phyloP scores from a whole-genome alignment of 495 filamentous ascomycete species.

The Amniculicola lignicola region DNA sequence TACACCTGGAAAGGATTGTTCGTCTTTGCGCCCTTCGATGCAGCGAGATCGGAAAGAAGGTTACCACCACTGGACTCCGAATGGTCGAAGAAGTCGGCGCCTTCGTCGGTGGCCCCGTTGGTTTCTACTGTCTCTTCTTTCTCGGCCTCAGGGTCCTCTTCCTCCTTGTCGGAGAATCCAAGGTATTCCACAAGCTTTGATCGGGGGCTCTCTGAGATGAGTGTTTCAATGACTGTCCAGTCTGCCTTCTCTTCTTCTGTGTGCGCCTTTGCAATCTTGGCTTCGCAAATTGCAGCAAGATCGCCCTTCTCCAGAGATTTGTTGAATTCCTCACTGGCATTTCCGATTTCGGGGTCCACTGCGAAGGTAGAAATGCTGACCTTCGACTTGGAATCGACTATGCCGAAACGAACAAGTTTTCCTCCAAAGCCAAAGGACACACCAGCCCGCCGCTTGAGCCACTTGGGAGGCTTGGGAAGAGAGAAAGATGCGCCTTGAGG shows the following conservation, averaged over 20 bases:
- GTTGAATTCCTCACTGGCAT: constrained; percentile 83
- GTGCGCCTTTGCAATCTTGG: constrained; percentile 66
- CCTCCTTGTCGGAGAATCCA: constrained; percentile 68
- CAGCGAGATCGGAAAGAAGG: constrained; percentile 73
- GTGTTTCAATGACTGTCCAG: constrained; percentile 89
- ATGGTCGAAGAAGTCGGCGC: constrained; percentile 73
- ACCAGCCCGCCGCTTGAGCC: constrained; percentile 80
- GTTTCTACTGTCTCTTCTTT: constrained; percentile 38
- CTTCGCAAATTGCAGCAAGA: constrained; percentile 73
- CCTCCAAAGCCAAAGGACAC: constrained; percentile 96
- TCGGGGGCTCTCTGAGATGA: constrained; percentile 76
- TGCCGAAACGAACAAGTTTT: constrained; percentile 76
- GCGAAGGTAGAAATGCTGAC: constrained; percentile 81
- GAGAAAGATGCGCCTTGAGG: constrained; percentile 86
- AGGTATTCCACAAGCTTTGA: constrained; percentile 81
- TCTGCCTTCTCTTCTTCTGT: constrained; percentile 90
- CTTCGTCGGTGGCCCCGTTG: constrained; percentile 48
- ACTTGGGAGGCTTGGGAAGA: constrained; percentile 80
- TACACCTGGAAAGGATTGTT: constrained; percentile 87
- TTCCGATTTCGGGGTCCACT: constrained; percentile 80
- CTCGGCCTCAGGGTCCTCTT: constrained; percentile 32
- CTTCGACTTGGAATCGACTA: constrained; percentile 61
- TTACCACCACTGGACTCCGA: constrained; percentile 70
- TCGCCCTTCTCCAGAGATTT: constrained; percentile 74
- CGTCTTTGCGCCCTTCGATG: constrained; percentile 74